These are phyloP conservation scores for Colletotrichum cuscutae DNA, from an alignment of 2,329 filamentous ascomycete genomes.

Conservation along the genomic window DNA sequence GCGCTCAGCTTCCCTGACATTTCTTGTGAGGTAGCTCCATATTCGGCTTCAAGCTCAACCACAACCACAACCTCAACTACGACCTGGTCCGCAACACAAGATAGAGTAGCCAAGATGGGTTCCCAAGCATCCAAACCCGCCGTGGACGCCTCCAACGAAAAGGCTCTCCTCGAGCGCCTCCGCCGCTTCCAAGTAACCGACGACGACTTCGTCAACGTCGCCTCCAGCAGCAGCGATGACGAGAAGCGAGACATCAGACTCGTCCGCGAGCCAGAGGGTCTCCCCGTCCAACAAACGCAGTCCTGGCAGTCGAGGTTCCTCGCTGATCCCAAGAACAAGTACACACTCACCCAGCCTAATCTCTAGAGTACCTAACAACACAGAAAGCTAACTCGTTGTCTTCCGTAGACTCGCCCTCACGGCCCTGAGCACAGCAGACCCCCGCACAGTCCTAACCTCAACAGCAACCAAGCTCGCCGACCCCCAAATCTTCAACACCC, in stretches of 20 bases:
- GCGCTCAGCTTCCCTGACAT: background rate
- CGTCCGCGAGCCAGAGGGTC: constrained; percentile 50
- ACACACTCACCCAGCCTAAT: too few species aligned
- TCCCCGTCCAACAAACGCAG: constrained; percentile 62
- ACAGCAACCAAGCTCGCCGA: constrained; percentile 72
- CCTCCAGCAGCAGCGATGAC: constrained; percentile 56
- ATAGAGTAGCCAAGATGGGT: constrained; percentile 50
- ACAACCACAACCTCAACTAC: background rate
- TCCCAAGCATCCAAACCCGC: constrained; percentile 53
- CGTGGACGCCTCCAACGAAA: constrained; percentile 48
- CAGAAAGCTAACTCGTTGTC: background rate
- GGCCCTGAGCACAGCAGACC: constrained; percentile 75
- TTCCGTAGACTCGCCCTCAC: constrained; percentile 74
- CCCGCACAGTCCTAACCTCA: constrained; percentile 73
- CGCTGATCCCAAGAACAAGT: constrained; percentile 74
- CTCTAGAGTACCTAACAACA: too few species aligned
- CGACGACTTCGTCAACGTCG: constrained; percentile 65
- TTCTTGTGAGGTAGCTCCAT: background rate
- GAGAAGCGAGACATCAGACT: constrained; percentile 62
- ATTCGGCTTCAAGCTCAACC: background rate
- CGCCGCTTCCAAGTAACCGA: constrained; percentile 58
- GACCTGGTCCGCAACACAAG: accelerated
- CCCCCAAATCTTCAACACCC: constrained; percentile 84
- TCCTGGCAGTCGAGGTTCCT: constrained; percentile 72
- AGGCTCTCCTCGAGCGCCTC: constrained; percentile 56